Conservation (phyloP, 2,329 filamentous ascomycete genomes). For the Claviceps digitariae region DNA sequence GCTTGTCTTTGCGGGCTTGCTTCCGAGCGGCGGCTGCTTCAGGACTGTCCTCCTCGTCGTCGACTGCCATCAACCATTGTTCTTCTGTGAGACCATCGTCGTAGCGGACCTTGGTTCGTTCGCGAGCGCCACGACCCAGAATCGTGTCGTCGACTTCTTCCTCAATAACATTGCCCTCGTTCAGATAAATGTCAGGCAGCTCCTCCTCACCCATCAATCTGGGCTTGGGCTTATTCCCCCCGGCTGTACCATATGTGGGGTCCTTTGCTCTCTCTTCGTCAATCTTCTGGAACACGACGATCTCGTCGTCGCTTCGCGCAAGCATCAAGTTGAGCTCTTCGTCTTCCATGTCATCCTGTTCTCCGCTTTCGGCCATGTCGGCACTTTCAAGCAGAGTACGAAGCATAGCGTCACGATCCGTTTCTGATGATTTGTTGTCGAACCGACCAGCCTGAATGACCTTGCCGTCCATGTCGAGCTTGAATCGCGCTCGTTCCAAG, state of each 20-base stretch:
- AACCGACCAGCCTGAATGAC: conserved; percentile 99
- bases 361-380: conserved; percentile 51
- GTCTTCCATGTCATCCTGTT: conserved; percentile 96
- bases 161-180: conserved; percentile 66
- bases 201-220: conserved; percentile 81
- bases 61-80: conserved; percentile 96
- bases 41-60: conserved; percentile 88
- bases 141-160: conserved; percentile 67
- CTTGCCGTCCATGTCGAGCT: conserved; percentile 98
- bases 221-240: conserved; percentile 49
- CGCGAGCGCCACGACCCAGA: conserved; percentile 79
- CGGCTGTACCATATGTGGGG: conserved; percentile 55
- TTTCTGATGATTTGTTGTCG: conserved; percentile 98
- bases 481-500: conserved; percentile 88
- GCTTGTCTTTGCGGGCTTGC: conserved; percentile 68
- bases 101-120: conserved; percentile 87
- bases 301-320: conserved; percentile 72
- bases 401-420: conserved; percentile 93
- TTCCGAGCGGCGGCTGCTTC: conserved; percentile 89
- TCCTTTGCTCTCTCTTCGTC: conserved; percentile 60
- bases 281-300: conserved; percentile 65
- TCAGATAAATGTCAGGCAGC: conserved; percentile 85
- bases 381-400: conserved; percentile 83
- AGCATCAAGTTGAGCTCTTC: conserved; percentile 93
- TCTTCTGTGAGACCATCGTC: conserved; percentile 97